Base-by-base conservation (phyloP, 805 yeast species). In the Candida ascalaphidarum region DNA sequence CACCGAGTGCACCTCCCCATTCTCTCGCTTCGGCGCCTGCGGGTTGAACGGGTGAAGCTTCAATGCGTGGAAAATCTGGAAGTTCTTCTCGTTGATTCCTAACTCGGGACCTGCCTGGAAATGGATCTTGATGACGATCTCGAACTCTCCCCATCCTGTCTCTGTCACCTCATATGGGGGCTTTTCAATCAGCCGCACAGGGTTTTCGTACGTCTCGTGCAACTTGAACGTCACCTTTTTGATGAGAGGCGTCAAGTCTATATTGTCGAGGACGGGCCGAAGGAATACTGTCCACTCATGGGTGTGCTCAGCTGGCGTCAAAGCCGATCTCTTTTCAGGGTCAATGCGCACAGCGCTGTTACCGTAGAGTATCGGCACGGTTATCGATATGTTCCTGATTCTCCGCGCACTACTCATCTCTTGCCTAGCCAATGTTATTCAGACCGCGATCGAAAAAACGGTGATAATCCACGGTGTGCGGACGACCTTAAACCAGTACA, bases 121-220 rank as follows among this genome's bases (percentile, higher is more conserved):
- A 51, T 78, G 88, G 11, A 92, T 73, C 48, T 88, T 83, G 31
- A 92, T 77, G 21, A 82, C 74, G 36, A 92, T 81, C 47, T 92
- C 99, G 55, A 92, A 92, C 53, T 92, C 99, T 40, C 99, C 99
- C 99, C 99, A 92, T 0, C 99, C 99, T 0, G 97, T 83, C 48
- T 92, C 99, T 2, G 95, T 81, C 17, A 92, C 85, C 51, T 86
- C 94, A 45, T 81, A 92, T 0, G 98, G 98, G 2, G 97, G 96
- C 17, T 64, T 50, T 37, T 92, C 97, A 11, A 89, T 67, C 2
- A 92, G 70, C 31, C 99, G 63, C n/a, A 85, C 74, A 2, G 96
- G 74, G 42, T 78, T 83, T 13, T 78, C 80, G 44, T 89, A 92
- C 1, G 98, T 92, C 39, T 92, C 98, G 53, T 92, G 98, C 14